Evolutionary conservation across 1,284 basidiomycete genomes (phyloP).

Genomic region (Leccinum variabile): DNA sequence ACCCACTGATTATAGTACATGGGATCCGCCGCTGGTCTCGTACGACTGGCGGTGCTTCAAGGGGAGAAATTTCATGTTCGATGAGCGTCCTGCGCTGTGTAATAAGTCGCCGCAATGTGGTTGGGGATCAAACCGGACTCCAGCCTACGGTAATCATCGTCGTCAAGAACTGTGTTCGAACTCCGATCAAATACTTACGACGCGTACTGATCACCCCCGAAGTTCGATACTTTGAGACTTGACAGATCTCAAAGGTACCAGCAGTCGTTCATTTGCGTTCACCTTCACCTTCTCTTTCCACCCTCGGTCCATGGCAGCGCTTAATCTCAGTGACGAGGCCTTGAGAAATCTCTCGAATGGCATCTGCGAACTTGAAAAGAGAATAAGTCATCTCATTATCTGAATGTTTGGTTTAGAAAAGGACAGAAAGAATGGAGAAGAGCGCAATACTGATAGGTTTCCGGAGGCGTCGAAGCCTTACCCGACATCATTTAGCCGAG

Average conservation of each 20-base stretch:
- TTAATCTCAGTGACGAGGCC: conserved; percentile 48
- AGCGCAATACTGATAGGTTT: too few species aligned
- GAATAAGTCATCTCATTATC: too few species aligned
- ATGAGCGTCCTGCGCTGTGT: conserved; percentile 41
- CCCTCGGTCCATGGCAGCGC: conserved; percentile 19
- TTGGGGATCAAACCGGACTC: conserved; percentile 4
- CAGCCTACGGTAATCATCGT: conserved; percentile 52
- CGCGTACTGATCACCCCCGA: conserved; percentile 7
- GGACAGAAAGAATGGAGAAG: too few species aligned
- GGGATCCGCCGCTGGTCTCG: conserved; percentile 54
- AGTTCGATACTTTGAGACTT: not conserved
- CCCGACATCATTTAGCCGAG: too few species aligned
- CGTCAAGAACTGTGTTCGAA: conserved; percentile 28
- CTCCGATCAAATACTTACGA: conserved; percentile 29
- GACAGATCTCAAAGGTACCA: not conserved
- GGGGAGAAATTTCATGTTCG: conserved; percentile 32
- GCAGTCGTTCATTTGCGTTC: not conserved
- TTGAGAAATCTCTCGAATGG: conserved; percentile 46
- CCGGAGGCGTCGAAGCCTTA: too few species aligned
- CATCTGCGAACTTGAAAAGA: too few species aligned
- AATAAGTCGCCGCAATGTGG: conserved; percentile 10
- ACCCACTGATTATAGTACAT: conserved; percentile 88
- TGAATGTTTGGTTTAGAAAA: too few species aligned
- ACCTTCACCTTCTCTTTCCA: conserved; percentile 1
- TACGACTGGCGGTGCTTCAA: not conserved